A percentile compares a stretch with the other conserved stretches of the same genome.
Conservation (phyloP, 2,329 filamentous ascomycete species). For the Colletotrichum acutatum region DNA sequence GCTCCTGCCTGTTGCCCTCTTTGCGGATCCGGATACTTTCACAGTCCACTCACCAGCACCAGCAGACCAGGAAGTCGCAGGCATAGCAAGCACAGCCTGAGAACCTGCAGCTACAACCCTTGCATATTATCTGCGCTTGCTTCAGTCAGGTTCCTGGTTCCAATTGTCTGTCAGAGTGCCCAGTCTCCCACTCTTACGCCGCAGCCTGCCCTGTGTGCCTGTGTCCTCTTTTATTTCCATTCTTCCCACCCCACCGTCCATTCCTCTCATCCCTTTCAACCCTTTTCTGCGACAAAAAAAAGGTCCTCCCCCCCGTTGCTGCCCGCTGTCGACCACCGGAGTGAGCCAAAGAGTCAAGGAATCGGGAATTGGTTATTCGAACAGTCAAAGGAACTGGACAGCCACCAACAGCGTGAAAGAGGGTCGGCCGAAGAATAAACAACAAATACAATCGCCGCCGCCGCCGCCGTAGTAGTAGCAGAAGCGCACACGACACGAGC, state of each 20-base stretch:
- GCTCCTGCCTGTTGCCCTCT: background rate
- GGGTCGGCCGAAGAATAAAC: background rate
- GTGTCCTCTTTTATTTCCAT: conserved; percentile 27
- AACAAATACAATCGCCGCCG: conserved; percentile 11
- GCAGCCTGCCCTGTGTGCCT: no score
- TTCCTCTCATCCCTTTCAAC: conserved; percentile 18
- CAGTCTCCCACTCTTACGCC: background rate
- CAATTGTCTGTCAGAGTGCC: background rate
- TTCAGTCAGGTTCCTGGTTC: background rate
- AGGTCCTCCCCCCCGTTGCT: conserved; percentile 7
- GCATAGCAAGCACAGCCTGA: background rate
- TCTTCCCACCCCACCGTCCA: conserved; percentile 25
- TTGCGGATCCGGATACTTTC: no score
- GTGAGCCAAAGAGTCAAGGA: background rate
- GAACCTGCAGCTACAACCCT: background rate
- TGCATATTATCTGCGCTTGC: conserved; percentile 1
- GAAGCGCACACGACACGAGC: conserved; percentile 8
- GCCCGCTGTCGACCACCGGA: conserved; percentile 17
- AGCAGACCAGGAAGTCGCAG: background rate
- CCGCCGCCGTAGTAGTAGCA: background rate
- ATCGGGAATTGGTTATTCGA: background rate
- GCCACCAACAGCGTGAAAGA: background rate
- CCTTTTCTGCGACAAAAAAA: conserved; percentile 15
- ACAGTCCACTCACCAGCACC: background rate
- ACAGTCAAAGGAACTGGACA: background rate